Percentiles rank a stretch among this genome's conserved stretches.
These are phyloP conservation scores for Pseudonitzschia multiseries DNA, from an alignment of 108 stramenopile genomes.

Conservation along the genomic window DNA sequence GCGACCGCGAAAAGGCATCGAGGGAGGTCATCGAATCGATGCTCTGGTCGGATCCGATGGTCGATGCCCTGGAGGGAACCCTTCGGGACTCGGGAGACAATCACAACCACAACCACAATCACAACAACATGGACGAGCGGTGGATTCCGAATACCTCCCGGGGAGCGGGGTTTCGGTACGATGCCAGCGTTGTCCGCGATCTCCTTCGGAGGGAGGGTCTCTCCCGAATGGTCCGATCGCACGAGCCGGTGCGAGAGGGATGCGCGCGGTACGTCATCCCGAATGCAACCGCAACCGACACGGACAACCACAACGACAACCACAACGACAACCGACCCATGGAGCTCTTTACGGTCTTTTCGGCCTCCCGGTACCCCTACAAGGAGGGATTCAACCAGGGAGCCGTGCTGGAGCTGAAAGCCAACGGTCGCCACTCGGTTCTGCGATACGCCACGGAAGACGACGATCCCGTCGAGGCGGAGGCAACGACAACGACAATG, in stretches of 20 bases:
- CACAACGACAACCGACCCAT: neutral
- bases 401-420: constrained; percentile 17
- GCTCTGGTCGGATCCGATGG: constrained; percentile 28
- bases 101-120: neutral
- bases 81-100: neutral
- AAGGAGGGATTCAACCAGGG: constrained; percentile 34
- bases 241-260: constrained; percentile 25
- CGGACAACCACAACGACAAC: neutral
- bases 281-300: neutral
- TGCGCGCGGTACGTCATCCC: constrained; percentile 16
- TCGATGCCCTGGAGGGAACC: constrained; percentile 2
- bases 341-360: constrained; percentile 33
- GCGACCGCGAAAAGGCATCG: neutral
- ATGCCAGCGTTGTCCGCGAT: constrained; percentile 13
- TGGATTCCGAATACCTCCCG: constrained; percentile 22
- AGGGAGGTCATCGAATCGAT: constrained; percentile 21
- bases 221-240: constrained; percentile 22
- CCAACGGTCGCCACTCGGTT: constrained; percentile 8
- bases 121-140: neutral
- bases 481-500: neutral
- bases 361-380: constrained; percentile 26
- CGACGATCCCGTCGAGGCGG: constrained; percentile 10
- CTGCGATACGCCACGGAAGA: constrained; percentile 26
- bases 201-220: constrained; percentile 7
- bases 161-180: constrained; percentile 25